Evolutionary conservation across 169 alveolate genomes (phyloP).

Genomic region (Condylostoma magnum): DNA sequence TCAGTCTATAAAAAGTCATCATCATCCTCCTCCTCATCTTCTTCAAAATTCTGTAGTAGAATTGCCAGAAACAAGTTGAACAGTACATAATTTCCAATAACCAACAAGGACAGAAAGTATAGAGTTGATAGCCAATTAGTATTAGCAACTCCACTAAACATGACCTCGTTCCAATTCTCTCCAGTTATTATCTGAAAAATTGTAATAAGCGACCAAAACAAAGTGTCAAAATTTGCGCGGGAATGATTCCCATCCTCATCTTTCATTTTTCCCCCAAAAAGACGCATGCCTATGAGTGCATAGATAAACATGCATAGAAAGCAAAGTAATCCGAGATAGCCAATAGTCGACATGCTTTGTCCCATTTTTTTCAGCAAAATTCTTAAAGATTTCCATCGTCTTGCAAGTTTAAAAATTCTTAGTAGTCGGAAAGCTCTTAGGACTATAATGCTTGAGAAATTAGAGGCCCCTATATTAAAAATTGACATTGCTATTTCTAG

Average conservation of each 20-base stretch:
- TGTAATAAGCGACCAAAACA: slow-evolving; percentile 38
- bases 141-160: slow-evolving; percentile 13
- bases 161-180: slow-evolving; percentile 53
- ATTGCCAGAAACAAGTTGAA: slow-evolving; percentile 70
- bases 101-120: slow-evolving; percentile 41
- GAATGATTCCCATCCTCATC: slow-evolving; percentile 40
- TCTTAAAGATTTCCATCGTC: slow-evolving; percentile 36
- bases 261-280: slow-evolving; percentile 35
- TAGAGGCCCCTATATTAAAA: background rate
- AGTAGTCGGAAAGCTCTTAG: slow-evolving; percentile 49
- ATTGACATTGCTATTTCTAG: background rate
- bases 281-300: slow-evolving; percentile 46
- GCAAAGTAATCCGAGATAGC: slow-evolving; percentile 43
- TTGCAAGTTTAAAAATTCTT: slow-evolving; percentile 45
- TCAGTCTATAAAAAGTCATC: background rate
- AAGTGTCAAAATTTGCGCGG: slow-evolving; percentile 39
- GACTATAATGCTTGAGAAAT: too few relatives aligned
- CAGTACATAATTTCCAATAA: slow-evolving; percentile 54
- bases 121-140: slow-evolving; percentile 34
- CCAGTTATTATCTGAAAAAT: slow-evolving; percentile 45
- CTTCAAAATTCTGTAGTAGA: slow-evolving; percentile 43
- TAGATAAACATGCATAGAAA: slow-evolving; percentile 41
- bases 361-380: slow-evolving; percentile 31
- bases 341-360: slow-evolving; percentile 24
- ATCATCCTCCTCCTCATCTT: background rate